Evolutionary conservation across 1,284 basidiomycete genomes (phyloP).

Genomic region (Neotropicomus parvogracilis): DNA sequence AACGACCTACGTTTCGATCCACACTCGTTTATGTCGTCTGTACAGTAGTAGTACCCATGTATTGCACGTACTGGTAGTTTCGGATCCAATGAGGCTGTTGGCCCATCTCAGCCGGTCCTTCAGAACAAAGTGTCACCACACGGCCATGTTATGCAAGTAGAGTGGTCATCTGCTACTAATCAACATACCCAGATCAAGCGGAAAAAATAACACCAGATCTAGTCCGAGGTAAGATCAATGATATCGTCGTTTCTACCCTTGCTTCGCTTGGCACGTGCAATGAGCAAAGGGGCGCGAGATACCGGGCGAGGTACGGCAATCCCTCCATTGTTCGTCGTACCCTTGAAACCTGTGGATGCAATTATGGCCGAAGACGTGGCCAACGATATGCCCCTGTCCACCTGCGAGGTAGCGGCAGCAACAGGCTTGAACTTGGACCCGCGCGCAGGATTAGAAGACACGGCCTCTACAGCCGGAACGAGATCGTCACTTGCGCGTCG

Average conservation of each 20-base stretch:
- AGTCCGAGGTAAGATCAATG: conserved; percentile 41
- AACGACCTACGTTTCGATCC: neutral
- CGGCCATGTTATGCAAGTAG: no score
- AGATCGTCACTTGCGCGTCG: neutral
- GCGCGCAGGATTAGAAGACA: conserved; percentile 1
- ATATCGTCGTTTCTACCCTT: conserved; percentile 23
- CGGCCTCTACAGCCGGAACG: neutral
- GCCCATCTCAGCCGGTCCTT: no score
- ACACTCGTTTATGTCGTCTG: conserved; percentile 7
- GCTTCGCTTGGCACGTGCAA: conserved; percentile 22
- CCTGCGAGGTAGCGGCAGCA: neutral
- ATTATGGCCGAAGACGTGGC: neutral
- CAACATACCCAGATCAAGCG: no score
- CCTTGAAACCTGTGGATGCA: neutral
- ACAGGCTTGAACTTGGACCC: conserved; percentile 25
- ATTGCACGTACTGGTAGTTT: conserved; percentile 1
- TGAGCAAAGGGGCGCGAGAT: conserved; percentile 22
- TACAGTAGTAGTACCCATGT: conserved; percentile 13
- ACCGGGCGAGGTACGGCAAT: neutral
- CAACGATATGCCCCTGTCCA: neutral
- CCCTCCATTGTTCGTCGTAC: neutral
- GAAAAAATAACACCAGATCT: neutral
- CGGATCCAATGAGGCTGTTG: no score
- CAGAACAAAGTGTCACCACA: no score
- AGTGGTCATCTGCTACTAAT: no score